phyloP scores from a whole-genome alignment of 208 protist species.

The Zelonia costaricensis region DNA sequence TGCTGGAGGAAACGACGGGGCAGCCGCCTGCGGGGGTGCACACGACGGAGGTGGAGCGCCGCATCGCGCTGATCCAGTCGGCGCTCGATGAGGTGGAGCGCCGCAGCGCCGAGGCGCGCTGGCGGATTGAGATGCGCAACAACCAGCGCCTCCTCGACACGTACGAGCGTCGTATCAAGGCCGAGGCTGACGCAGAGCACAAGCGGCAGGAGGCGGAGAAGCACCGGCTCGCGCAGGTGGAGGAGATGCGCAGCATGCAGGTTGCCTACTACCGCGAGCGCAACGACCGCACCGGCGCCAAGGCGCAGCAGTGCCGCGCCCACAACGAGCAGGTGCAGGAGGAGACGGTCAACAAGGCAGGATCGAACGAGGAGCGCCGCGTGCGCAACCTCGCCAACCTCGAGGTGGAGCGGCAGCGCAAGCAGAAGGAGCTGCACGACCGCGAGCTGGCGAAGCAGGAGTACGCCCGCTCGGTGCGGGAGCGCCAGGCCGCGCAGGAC shows the following conservation, averaged over 20 bases:
- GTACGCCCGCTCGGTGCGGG: slow-evolving; percentile 33
- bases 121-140: slow-evolving; percentile 33
- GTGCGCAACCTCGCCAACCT: slow-evolving; percentile 41
- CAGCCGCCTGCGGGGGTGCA: slow-evolving; percentile 56
- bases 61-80: slow-evolving; percentile 57
- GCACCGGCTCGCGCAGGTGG: slow-evolving; percentile 39
- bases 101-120: slow-evolving; percentile 33
- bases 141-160: slow-evolving; percentile 36
- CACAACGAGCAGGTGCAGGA: slow-evolving; percentile 41
- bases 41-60: slow-evolving; percentile 48
- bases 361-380: slow-evolving; percentile 49
- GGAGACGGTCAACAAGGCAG: slow-evolving; percentile 40
- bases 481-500: slow-evolving; percentile 27
- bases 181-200: slow-evolving; percentile 36
- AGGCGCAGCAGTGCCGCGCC: slow-evolving; percentile 41
- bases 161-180: slow-evolving; percentile 39
- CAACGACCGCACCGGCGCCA: slow-evolving; percentile 46
- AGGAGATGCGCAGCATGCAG: slow-evolving; percentile 47
- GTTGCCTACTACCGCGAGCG: slow-evolving; percentile 53
- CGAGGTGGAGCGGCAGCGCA: slow-evolving; percentile 40
- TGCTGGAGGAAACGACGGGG: slow-evolving; percentile 58
- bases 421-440: slow-evolving; percentile 52
- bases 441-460: slow-evolving; percentile 37
- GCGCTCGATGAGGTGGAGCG: slow-evolving; percentile 60
- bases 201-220: slow-evolving; percentile 48